These are phyloP conservation scores for Lachancea quebecensis DNA, from an alignment of 805 yeast species.

Conservation along the genomic window DNA sequence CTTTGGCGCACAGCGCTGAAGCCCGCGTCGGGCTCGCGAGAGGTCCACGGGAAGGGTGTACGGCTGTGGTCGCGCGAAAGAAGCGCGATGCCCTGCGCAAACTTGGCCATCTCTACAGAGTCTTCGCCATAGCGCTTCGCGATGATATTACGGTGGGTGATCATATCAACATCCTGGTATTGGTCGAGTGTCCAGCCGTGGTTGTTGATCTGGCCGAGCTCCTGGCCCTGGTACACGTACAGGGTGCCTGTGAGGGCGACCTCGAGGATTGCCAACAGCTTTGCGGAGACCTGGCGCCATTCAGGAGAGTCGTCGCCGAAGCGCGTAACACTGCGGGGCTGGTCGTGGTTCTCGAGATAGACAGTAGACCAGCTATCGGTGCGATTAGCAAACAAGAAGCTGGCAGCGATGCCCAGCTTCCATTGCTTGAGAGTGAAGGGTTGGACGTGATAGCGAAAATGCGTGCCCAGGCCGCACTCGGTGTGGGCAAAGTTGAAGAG, in stretches of 20 bases:
- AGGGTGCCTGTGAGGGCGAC: slow-evolving; percentile 46
- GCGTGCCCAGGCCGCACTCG: slow-evolving; percentile 26
- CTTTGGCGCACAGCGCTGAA: slow-evolving; percentile 35
- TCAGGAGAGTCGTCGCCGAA: slow-evolving; percentile 39
- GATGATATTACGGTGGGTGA: slow-evolving; percentile 35
- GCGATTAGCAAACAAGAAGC: slow-evolving; percentile 36
- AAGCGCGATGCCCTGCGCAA: slow-evolving; percentile 31
- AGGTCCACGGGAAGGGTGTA: slow-evolving; percentile 49
- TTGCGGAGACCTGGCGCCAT: slow-evolving; percentile 35
- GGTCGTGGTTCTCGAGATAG: slow-evolving; percentile 53
- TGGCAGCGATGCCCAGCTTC: slow-evolving; percentile 35
- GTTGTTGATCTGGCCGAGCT: slow-evolving; percentile 47
- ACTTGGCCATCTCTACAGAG: slow-evolving; percentile 20
- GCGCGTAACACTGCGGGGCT: slow-evolving; percentile 46
- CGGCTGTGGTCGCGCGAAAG: slow-evolving; percentile 44
- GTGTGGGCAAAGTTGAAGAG: slow-evolving; percentile 34
- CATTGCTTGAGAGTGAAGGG: slow-evolving; percentile 35
- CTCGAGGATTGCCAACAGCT: slow-evolving; percentile 41
- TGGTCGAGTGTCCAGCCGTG: slow-evolving; percentile 41
- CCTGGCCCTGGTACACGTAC: slow-evolving; percentile 56
- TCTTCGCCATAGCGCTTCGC: slow-evolving; percentile 15
- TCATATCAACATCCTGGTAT: slow-evolving; percentile 43
- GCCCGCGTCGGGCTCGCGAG: slow-evolving; percentile 34
- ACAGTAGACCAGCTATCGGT: slow-evolving; percentile 55
- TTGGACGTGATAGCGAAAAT: slow-evolving; percentile 25